Conservation (phyloP, 129 eudicot genomes). For the Sambucus nigra region DNA sequence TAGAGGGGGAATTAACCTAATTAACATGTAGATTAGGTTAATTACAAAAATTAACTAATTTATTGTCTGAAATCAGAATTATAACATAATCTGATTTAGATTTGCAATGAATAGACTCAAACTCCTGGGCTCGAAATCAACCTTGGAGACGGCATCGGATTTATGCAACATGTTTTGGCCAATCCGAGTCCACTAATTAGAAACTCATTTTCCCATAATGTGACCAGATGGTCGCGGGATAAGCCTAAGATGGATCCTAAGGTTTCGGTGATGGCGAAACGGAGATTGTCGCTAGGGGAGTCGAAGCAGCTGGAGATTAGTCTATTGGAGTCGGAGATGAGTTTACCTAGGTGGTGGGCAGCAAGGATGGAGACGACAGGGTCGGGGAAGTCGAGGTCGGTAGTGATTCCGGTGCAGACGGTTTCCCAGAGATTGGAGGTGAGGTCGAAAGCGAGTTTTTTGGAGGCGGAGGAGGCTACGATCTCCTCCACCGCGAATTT, state of each 20-base stretch:
- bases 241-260: slow-evolving; percentile 78
- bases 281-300: slow-evolving; percentile 59
- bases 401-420: slow-evolving; percentile 63
- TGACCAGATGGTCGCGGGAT: slow-evolving; percentile 86
- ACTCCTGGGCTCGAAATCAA: slow-evolving; percentile 91
- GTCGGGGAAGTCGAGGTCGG: slow-evolving; percentile 83
- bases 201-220: slow-evolving; percentile 76
- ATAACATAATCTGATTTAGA: too few relatives aligned
- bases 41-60: too few relatives aligned
- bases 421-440: slow-evolving; percentile 92
- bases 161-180: slow-evolving; percentile 82
- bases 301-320: slow-evolving; percentile 73
- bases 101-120: too few relatives aligned
- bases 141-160: slow-evolving; percentile 66
- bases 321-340: slow-evolving; percentile 54
- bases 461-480: slow-evolving; percentile 91
- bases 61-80: too few relatives aligned
- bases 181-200: slow-evolving; percentile 83
- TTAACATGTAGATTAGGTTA: too few relatives aligned
- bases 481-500: slow-evolving; percentile 96
- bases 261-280: slow-evolving; percentile 88
- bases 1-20: too few relatives aligned
- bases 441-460: slow-evolving; percentile 88
- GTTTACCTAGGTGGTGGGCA: slow-evolving; percentile 55
- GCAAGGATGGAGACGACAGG: slow-evolving; percentile 95